Conservation (phyloP, 495 filamentous ascomycete genomes). For the Aspergillus diversus region DNA sequence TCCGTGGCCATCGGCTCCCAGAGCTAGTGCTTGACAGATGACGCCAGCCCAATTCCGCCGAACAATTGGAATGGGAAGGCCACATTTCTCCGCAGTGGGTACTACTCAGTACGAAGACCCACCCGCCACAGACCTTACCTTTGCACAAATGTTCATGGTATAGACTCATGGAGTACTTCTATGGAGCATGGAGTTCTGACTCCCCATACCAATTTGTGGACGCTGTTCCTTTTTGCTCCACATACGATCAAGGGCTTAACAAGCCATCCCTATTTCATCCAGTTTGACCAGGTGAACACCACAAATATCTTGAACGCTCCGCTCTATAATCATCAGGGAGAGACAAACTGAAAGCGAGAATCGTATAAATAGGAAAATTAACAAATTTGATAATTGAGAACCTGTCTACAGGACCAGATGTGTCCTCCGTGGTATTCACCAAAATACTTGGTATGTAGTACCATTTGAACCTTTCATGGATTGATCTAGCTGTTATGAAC, state of each 20-base stretch:
- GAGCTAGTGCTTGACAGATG: conserved; percentile 23
- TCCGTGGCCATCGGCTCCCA: not conserved
- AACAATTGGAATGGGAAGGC: conserved; percentile 23
- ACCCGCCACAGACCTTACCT: conserved; percentile 10
- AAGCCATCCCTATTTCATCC: no score
- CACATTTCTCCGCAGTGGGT: conserved; percentile 28
- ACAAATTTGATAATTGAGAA: no score
- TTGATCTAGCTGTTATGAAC: conserved; percentile 13
- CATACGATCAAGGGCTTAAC: no score
- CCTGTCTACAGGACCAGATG: not conserved
- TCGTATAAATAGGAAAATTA: no score
- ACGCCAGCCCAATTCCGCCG: conserved; percentile 26
- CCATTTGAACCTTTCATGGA: conserved; percentile 11
- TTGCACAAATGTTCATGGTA: not conserved
- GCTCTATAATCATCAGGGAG: no score
- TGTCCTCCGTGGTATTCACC: not conserved
- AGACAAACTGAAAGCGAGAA: no score
- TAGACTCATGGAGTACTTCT: no score
- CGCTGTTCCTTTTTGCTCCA: no score
- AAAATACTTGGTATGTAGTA: not conserved
- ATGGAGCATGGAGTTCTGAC: no score
- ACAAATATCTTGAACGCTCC: no score
- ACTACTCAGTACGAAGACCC: conserved; percentile 14
- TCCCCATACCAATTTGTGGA: no score
- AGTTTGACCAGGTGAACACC: no score